Evolutionary conservation across 2,329 filamentous ascomycete species (phyloP).

Genomic region (Monilinia aucupariae): DNA sequence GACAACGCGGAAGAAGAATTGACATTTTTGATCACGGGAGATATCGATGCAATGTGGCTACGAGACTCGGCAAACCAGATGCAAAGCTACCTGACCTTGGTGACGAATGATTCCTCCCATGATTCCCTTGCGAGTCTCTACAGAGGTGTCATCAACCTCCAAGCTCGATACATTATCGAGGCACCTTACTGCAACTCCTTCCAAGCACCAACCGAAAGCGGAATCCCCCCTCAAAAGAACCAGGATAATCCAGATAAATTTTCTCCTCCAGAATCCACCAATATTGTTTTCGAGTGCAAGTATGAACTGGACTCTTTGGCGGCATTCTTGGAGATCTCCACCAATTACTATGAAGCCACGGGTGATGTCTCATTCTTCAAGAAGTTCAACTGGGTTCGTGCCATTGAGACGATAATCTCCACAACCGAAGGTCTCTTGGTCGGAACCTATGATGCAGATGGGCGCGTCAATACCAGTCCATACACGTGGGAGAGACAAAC

Average conservation of each 20-base stretch:
- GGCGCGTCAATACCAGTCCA: slow-evolving; percentile 50
- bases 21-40: slow-evolving; percentile 53
- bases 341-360: slow-evolving; percentile 73
- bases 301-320: slow-evolving; percentile 91
- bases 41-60: slow-evolving; percentile 83
- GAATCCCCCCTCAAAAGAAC: slow-evolving; percentile 54
- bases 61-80: slow-evolving; percentile 76
- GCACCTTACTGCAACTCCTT: slow-evolving; percentile 87
- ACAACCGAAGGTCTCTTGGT: slow-evolving; percentile 65
- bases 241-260: slow-evolving; percentile 53
- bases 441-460: slow-evolving; percentile 63
- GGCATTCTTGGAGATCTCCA: slow-evolving; percentile 75
- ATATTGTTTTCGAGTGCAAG: slow-evolving; percentile 87
- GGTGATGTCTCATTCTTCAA: slow-evolving; percentile 68
- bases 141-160: slow-evolving; percentile 66
- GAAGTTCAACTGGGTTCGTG: slow-evolving; percentile 64
- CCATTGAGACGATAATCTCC: slow-evolving; percentile 63
- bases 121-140: slow-evolving; percentile 62
- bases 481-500: slow-evolving; percentile 78
- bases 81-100: slow-evolving; percentile 60
- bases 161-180: slow-evolving; percentile 60
- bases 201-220: slow-evolving; percentile 74
- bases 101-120: slow-evolving; percentile 47
- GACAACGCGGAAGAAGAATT: slow-evolving; percentile 58
- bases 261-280: slow-evolving; percentile 66